A percentile compares a stretch with the other conserved stretches of the same genome.
Conservation (phyloP, 306 rosid species). For the Chamaecrista fasciculata region DNA sequence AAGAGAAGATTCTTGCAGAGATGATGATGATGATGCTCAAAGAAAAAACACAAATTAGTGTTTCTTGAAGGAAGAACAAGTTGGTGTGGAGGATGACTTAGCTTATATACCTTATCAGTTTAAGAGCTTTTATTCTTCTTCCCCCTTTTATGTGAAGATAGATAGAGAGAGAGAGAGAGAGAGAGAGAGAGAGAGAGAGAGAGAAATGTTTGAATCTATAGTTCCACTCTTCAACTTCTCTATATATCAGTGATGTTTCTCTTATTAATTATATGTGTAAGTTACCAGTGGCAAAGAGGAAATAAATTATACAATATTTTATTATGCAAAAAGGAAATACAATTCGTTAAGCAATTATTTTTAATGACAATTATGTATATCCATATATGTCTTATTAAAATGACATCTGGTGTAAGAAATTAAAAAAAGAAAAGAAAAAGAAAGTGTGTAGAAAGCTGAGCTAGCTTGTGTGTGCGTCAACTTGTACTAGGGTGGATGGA, state of each 20-base stretch:
- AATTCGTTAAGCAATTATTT: neutral
- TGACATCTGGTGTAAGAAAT: conserved; percentile 8
- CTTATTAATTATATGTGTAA: conserved; percentile 20
- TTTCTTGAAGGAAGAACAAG: conserved; percentile 36
- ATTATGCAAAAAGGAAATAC: conserved; percentile 1
- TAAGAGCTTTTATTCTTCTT: conserved; percentile 14
- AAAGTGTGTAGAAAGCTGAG: conserved; percentile 2
- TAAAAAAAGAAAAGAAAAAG: conserved; percentile 11
- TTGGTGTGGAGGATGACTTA: conserved; percentile 41
- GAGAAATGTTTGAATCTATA: conserved; percentile 33
- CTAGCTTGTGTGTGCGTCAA: conserved; percentile 17
- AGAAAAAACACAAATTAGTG: conserved; percentile 14
- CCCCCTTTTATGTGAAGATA: conserved; percentile 17
- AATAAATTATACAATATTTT: neutral
- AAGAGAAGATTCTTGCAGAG: conserved; percentile 26
- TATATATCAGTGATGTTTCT: conserved; percentile 33
- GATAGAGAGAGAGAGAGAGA: too few relatives aligned
- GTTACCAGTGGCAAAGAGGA: neutral
- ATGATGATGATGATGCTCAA: conserved; percentile 23
- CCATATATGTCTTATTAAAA: too few relatives aligned
- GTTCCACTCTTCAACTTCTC: conserved; percentile 30
- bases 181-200: neutral
- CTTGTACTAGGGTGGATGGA: conserved; percentile 28
- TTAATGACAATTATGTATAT: neutral
- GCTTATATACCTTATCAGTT: conserved; percentile 60